Percentiles rank a stretch among this genome's conserved stretches.
Evolutionary conservation across 1,284 basidiomycete species (phyloP).

Genomic region (Meira miltonrushii): DNA sequence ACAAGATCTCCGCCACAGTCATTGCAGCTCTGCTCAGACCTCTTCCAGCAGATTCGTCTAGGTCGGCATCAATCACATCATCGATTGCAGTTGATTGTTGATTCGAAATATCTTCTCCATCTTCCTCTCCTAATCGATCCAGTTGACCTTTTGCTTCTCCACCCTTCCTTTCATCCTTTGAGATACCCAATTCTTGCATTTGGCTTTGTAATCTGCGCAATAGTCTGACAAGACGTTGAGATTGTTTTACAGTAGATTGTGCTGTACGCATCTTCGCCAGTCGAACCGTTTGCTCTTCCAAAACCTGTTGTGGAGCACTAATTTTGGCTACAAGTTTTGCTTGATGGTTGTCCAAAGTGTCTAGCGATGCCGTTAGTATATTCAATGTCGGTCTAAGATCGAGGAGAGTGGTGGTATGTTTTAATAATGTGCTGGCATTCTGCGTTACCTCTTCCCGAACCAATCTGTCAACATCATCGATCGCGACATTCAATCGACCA

Average conservation of each 20-base stretch:
- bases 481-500: slow-evolving; percentile 28
- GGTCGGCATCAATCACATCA: slow-evolving; percentile 18
- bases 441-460: slow-evolving; percentile 21
- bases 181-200: slow-evolving; percentile 22
- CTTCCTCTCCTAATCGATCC: slow-evolving; percentile 2
- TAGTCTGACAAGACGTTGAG: slow-evolving; percentile 19
- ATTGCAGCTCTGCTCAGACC: slow-evolving; percentile 32
- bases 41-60: slow-evolving; percentile 23
- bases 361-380: background rate
- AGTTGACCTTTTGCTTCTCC: background rate
- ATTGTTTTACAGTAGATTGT: slow-evolving; percentile 17
- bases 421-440: slow-evolving; percentile 15
- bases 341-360: background rate
- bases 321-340: background rate
- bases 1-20: slow-evolving; percentile 22
- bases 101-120: slow-evolving; percentile 5
- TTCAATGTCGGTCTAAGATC: background rate
- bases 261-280: slow-evolving; percentile 12
- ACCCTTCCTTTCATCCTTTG: slow-evolving; percentile 12
- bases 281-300: background rate
- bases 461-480: slow-evolving; percentile 25
- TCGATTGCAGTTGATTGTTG: slow-evolving; percentile 1
- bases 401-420: slow-evolving; percentile 5
- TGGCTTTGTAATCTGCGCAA: slow-evolving; percentile 26
- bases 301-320: background rate